phyloP scores from a whole-genome alignment of 2,329 filamentous ascomycete genomes.

The Endothia cerciana region DNA sequence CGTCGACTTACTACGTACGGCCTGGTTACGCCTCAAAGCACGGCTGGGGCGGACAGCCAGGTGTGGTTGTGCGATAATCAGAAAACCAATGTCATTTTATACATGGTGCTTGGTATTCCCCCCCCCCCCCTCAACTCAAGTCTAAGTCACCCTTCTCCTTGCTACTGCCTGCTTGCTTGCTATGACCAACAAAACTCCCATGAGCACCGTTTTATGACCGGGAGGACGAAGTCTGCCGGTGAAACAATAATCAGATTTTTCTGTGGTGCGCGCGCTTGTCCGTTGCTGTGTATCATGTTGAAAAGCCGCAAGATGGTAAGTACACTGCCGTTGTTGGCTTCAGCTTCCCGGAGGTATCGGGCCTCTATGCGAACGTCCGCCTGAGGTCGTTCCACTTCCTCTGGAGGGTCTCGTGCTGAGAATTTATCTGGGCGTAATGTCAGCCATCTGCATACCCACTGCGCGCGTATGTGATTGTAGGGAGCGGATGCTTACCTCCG shows the following conservation, averaged over 20 bases:
- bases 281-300: conserved; percentile 2
- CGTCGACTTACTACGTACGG: too few species aligned
- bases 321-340: neutral
- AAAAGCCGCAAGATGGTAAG: conserved; percentile 2
- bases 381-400: conserved; percentile 79
- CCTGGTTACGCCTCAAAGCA: neutral
- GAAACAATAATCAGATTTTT: neutral
- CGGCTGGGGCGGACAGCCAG: neutral
- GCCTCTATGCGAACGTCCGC: conserved; percentile 49
- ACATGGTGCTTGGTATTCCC: neutral
- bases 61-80: neutral
- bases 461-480: neutral
- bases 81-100: conserved; percentile 9
- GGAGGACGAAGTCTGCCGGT: neutral
- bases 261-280: neutral
- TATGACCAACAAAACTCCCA: conserved; percentile 5
- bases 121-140: neutral
- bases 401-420: conserved; percentile 70
- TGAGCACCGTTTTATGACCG: neutral
- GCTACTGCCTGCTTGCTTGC: neutral
- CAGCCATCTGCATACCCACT: neutral
- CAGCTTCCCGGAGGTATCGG: neutral
- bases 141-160: neutral
- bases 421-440: conserved; percentile 61
- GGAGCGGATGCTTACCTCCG: conserved; percentile 71